A percentile compares a stretch with the other conserved stretches of the same genome.
phyloP scores from a whole-genome alignment of 352 stramenopile genomes.

The Labyrinthula sp. region DNA sequence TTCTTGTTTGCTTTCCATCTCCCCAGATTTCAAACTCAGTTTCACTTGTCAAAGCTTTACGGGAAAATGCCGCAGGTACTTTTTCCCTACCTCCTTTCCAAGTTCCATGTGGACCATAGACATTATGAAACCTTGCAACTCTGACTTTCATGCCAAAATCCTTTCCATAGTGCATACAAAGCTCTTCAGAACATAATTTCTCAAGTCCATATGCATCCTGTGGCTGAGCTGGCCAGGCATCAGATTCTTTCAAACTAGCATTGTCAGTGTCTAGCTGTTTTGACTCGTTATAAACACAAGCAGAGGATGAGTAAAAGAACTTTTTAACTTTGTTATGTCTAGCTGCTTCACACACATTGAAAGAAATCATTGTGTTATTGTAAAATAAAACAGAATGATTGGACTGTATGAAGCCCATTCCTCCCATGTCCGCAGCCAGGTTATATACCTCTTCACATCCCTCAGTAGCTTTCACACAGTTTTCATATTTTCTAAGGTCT shows the following conservation, averaged over 20 bases:
- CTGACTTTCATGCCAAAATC: constrained; percentile 59
- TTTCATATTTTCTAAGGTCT: constrained; percentile 52
- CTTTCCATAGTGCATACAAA: constrained; percentile 55
- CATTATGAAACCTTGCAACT: constrained; percentile 61
- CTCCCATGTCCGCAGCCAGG: constrained; percentile 64
- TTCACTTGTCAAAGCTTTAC: constrained; percentile 54
- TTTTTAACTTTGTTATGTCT: constrained; percentile 44
- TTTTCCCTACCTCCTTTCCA: constrained; percentile 60
- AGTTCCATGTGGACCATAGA: constrained; percentile 62
- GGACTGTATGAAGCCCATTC: constrained; percentile 68
- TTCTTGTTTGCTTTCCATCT: constrained; percentile 59
- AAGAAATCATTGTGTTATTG: constrained; percentile 69
- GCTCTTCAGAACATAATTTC: constrained; percentile 57
- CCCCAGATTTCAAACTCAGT: constrained; percentile 58
- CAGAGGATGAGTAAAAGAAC: constrained; percentile 60
- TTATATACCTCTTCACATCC: constrained; percentile 63
- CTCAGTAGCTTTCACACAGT: constrained; percentile 47
- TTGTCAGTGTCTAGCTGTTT: constrained; percentile 62
- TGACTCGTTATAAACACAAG: constrained; percentile 67
- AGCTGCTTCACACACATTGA: constrained; percentile 62
- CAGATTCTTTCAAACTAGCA: constrained; percentile 51
- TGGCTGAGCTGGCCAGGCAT: constrained; percentile 63
- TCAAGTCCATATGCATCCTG: constrained; percentile 68
- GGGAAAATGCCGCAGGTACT: constrained; percentile 61
- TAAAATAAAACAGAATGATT: constrained; percentile 65